Percentiles rank a stretch among this genome's conserved stretches.
Evolutionary conservation across 208 protist species (phyloP).

Genomic region (Wallacemonas sp.): DNA sequence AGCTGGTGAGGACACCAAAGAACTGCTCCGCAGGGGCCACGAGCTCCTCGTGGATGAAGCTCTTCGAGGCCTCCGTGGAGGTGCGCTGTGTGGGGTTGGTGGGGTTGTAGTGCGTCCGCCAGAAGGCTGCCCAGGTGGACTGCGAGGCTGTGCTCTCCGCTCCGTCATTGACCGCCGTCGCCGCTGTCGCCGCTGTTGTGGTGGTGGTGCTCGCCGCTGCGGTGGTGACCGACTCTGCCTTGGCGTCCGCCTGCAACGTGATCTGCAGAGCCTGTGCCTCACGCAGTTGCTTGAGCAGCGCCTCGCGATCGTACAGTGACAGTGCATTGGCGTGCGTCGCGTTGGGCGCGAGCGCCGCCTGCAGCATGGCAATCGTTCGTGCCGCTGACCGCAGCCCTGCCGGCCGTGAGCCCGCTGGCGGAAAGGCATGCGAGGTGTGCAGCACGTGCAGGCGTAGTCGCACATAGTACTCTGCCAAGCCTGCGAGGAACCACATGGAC

Average conservation of each 20-base stretch:
- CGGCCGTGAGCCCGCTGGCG: neutral
- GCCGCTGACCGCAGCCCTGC: neutral
- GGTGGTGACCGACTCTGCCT: neutral
- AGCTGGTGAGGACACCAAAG: conserved; percentile 9
- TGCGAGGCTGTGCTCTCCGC: too few species aligned
- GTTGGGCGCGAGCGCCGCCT: neutral
- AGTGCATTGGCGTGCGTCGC: neutral
- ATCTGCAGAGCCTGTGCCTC: neutral
- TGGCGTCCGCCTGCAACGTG: neutral
- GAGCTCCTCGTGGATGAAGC: conserved; percentile 4
- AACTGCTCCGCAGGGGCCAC: conserved; percentile 13
- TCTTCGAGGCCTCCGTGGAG: neutral
- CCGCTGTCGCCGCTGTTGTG: too few species aligned
- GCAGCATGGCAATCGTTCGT: neutral
- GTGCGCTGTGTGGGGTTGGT: neutral
- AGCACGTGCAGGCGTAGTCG: conserved; percentile 11
- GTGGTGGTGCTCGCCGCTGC: neutral
- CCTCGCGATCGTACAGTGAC: conserved; percentile 9
- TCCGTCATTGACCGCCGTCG: too few species aligned
- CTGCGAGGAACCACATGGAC: conserved; percentile 51
- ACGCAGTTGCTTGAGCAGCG: neutral
- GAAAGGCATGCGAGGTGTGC: neutral
- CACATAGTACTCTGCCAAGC: conserved; percentile 47
- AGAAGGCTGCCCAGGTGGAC: conserved; percentile 5
- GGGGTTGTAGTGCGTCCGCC: neutral